Conservation (phyloP, 2,329 filamentous ascomycete species). For the Bipolaris sorokiniana region DNA sequence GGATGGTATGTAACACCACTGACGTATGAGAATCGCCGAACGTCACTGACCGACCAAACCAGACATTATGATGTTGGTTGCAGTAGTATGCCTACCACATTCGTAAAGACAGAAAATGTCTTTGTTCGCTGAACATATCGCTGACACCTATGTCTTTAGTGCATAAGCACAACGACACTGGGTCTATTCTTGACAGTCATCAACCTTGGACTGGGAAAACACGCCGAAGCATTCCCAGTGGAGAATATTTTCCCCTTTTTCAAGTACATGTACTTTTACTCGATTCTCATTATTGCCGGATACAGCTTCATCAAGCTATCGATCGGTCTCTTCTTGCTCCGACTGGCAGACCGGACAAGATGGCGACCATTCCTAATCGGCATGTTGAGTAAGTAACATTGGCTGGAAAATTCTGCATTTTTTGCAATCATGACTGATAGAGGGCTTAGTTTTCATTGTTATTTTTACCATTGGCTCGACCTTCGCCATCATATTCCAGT, state of each 20-base stretch:
- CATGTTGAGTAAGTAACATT: conserved; percentile 48
- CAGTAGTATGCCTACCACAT: conserved; percentile 19
- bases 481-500: conserved; percentile 36
- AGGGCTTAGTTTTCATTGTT: conserved; percentile 16
- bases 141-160: conserved; percentile 7
- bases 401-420: background rate
- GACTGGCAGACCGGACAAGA: conserved; percentile 45
- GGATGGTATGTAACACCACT: conserved; percentile 22
- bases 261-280: conserved; percentile 53
- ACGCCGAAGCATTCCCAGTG: conserved; percentile 44
- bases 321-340: conserved; percentile 55
- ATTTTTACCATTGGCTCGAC: conserved; percentile 36
- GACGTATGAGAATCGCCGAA: background rate
- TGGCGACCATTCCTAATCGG: conserved; percentile 51
- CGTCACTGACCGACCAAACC: conserved; percentile 13
- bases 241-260: conserved; percentile 44
- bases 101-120: background rate
- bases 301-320: conserved; percentile 58
- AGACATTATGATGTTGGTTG: conserved; percentile 49
- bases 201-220: conserved; percentile 55
- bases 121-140: background rate
- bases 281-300: conserved; percentile 54
- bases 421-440: background rate
- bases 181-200: conserved; percentile 25
- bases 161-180: conserved; percentile 22